Evolutionary conservation across 768 basidiomycete genomes (phyloP), one percentile per base, ranked within the genome.

Genomic region (Podaxis rugospora): DNA sequence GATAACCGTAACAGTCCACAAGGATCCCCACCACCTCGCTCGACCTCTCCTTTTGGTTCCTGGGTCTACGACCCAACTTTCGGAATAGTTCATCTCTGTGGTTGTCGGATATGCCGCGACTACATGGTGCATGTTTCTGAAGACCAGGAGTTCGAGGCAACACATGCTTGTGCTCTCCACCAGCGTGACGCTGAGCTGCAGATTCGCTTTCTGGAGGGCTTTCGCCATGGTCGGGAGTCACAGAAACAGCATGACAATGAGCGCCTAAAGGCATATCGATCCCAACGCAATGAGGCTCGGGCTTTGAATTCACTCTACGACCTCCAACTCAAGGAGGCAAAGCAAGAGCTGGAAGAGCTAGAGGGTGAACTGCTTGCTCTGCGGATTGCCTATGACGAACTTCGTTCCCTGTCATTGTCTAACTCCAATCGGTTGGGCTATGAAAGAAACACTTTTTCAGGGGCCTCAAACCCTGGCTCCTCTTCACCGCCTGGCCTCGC

Each of bases 321-420:
- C 23, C 60, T 56, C 1, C 63, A 66, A 37, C 57, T 71, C 6
- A 52, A 60, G 16, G 37, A 60, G 13, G 57, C 66, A 11, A 49
- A 64, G 13, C 51, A 64, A 36, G 68, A 71, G 44, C 54, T 74
- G 5, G 5, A 21, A 14, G 55, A 59, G 18, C 51, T 70, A 18
- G 57, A 66, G 44, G 66, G 74, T 44, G 61, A 67, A 6, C 57
- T 72, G 4, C 28, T 67, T 6, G 68, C 68, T 6, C 56, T 73
- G 25, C 66, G 66, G 52, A 51, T 67, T n/a, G 65, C 67, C 0
- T 68, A 66, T 44, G 66, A 67, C 18, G 66, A 67, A 13, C 14
- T 67, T 13, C 18, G 39, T 18, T 50, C 16, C 39, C 36, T 28
- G 21, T 4, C 51, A 25, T 27, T 39, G 21, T 25, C 16, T 27